Percentiles rank a stretch among this genome's conserved stretches.
Evolutionary conservation across 345 rosid species (phyloP).

Genomic region (Brassica napus): Da-Ae NC_063443.1:17759501-17760000

Average conservation of each 20-base stretch:
- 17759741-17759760: background rate
- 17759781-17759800: background rate
- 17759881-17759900: constrained; percentile 57
- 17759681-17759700: constrained; percentile 15
- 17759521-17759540: constrained; percentile 58
- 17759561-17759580: constrained; percentile 67
- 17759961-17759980: background rate
- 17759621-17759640: background rate
- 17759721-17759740: background rate
- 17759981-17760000: background rate
- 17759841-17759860: background rate
- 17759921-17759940: constrained; percentile 19
- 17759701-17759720: background rate
- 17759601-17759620: constrained; percentile 50
- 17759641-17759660: background rate
- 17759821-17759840: background rate
- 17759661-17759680: background rate
- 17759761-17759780: background rate
- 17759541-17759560: constrained; percentile 86
- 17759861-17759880: constrained; percentile 42
- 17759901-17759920: constrained; percentile 38
- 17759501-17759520: constrained; percentile 96
- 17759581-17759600: constrained; percentile 75
- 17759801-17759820: background rate
- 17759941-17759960: constrained; percentile 3